Percentiles rank a stretch among this genome's conserved stretches.
These are phyloP conservation scores for Vigna reflexopilosa DNA, from an alignment of 306 rosid species.

Conservation along the genomic window DNA sequence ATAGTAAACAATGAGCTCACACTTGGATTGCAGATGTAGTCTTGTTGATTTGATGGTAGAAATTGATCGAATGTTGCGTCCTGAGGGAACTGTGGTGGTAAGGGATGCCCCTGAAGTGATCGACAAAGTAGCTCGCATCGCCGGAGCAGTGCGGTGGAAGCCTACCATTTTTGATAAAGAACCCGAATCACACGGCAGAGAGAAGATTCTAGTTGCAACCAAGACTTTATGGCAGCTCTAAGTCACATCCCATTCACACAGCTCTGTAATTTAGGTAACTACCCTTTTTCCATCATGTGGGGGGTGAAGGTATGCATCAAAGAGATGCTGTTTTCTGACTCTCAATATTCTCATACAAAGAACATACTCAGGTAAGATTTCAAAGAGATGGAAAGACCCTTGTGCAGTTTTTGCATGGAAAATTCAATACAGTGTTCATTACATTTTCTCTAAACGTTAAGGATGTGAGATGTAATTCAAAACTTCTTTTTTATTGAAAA, in stretches of 20 bases:
- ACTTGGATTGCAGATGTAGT: slow-evolving; percentile 66
- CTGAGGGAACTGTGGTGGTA: slow-evolving; percentile 80
- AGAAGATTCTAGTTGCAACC: slow-evolving; percentile 75
- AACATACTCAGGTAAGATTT: slow-evolving; percentile 47
- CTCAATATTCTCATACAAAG: slow-evolving; percentile 43
- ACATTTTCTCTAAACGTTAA: slow-evolving; percentile 26
- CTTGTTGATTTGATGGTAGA: slow-evolving; percentile 93
- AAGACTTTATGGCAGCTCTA: slow-evolving; percentile 77
- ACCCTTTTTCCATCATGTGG: slow-evolving; percentile 34
- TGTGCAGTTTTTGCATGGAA: slow-evolving; percentile 49
- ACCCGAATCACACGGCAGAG: slow-evolving; percentile 75
- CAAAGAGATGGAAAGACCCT: slow-evolving; percentile 38
- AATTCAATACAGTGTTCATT: slow-evolving; percentile 44
- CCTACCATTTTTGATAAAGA: slow-evolving; percentile 69
- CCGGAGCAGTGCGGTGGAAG: slow-evolving; percentile 74
- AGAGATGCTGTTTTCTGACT: slow-evolving; percentile 45
- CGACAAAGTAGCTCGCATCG: slow-evolving; percentile 70
- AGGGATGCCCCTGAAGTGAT: slow-evolving; percentile 82
- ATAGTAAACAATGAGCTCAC: background rate
- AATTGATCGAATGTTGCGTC: slow-evolving; percentile 90
- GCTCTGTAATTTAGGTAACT: slow-evolving; percentile 54
- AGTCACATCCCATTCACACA: slow-evolving; percentile 49
- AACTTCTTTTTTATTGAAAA: background rate
- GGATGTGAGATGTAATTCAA: slow-evolving; percentile 47
- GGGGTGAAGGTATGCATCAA: slow-evolving; percentile 39